These are phyloP conservation scores for Lentinula novae-zelandiae DNA, from an alignment of 1,284 basidiomycete genomes.

Conservation along the genomic window DNA sequence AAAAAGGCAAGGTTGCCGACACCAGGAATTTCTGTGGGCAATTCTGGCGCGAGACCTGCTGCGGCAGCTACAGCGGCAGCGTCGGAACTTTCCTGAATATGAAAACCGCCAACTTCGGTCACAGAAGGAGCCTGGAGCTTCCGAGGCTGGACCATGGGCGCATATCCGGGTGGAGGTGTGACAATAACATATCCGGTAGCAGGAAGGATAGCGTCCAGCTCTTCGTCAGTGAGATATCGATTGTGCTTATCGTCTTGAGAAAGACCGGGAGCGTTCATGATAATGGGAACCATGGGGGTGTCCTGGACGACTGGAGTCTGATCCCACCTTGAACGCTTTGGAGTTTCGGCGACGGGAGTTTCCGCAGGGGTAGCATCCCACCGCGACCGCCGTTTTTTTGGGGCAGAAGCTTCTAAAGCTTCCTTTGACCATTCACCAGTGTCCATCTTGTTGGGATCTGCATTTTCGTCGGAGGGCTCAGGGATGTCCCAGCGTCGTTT, in stretches of 20 bases:
- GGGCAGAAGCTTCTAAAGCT: slow-evolving; percentile 63
- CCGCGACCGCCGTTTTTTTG: slow-evolving; percentile 89
- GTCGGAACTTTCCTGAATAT: slow-evolving; percentile 93
- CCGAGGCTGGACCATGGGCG: slow-evolving; percentile 75
- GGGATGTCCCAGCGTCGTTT: slow-evolving; percentile 87
- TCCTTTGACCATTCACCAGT: slow-evolving; percentile 72
- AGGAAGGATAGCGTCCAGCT: slow-evolving; percentile 90
- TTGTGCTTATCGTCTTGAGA: slow-evolving; percentile 93
- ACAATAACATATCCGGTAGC: slow-evolving; percentile 88
- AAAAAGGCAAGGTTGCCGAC: slow-evolving; percentile 97
- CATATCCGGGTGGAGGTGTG: slow-evolving; percentile 92
- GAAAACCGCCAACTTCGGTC: slow-evolving; percentile 82
- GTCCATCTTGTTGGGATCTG: slow-evolving; percentile 55
- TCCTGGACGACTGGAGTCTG: slow-evolving; percentile 67
- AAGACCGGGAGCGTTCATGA: slow-evolving; percentile 82
- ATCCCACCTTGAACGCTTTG: slow-evolving; percentile 93
- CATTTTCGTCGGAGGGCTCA: slow-evolving; percentile 58
- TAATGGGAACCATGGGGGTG: slow-evolving; percentile 67
- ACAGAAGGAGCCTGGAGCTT: slow-evolving; percentile 76
- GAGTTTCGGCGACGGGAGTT: slow-evolving; percentile 52
- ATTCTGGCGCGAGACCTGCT: slow-evolving; percentile 87
- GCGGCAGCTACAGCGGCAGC: slow-evolving; percentile 84
- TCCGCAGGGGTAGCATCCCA: slow-evolving; percentile 92
- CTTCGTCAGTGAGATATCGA: slow-evolving; percentile 92
- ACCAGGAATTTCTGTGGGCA: slow-evolving; percentile 98